phyloP scores from a whole-genome alignment of 176 grass and related monocot genomes.

The Elymus sibiricus region DNA sequence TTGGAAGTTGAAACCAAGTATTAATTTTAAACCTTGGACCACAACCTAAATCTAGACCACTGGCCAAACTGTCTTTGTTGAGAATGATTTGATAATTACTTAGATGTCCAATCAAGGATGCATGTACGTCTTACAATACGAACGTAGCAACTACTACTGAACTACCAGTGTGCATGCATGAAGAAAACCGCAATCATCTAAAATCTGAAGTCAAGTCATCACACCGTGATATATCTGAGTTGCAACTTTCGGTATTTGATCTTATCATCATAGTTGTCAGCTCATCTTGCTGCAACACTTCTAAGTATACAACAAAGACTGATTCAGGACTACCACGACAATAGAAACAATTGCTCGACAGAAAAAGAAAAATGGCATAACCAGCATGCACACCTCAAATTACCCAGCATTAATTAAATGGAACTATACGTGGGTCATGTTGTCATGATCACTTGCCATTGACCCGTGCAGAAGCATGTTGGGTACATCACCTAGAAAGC shows the following conservation, averaged over 20 bases:
- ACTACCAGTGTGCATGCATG: too few species aligned
- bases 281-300: neutral
- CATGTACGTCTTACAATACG: too few species aligned
- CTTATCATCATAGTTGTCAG: neutral
- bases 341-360: neutral
- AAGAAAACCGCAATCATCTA: too few species aligned
- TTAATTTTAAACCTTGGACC: too few species aligned
- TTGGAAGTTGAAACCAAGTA: too few species aligned
- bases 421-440: conserved; percentile 88
- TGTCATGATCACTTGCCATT: conserved; percentile 60
- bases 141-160: too few species aligned
- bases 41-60: too few species aligned
- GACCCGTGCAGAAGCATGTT: conserved; percentile 91
- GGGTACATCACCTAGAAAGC: conserved; percentile 86
- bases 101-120: too few species aligned
- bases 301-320: neutral
- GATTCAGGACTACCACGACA: neutral
- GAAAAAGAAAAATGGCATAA: neutral
- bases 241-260: neutral
- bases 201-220: too few species aligned
- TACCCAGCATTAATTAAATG: conserved; percentile 56
- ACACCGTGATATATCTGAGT: too few species aligned
- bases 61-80: too few species aligned
- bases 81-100: too few species aligned
- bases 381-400: neutral